phyloP scores from a whole-genome alignment of 2,329 filamentous ascomycete genomes.

The Colletotrichum scovillei region DNA sequence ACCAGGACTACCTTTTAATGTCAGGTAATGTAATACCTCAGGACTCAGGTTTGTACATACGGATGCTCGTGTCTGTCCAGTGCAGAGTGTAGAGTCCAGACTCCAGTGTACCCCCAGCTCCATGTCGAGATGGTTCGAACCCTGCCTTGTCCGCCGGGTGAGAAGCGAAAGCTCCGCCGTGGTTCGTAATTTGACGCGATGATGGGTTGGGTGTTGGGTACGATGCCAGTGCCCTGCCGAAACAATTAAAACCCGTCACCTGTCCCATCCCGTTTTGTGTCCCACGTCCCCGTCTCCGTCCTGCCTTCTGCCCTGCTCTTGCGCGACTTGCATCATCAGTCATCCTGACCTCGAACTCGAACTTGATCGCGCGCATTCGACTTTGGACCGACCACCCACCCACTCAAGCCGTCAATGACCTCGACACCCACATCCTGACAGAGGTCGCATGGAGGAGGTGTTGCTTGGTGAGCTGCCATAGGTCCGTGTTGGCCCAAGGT shows the following conservation, averaged over 20 bases:
- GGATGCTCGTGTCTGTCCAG: neutral
- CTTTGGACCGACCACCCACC: conserved; percentile 12
- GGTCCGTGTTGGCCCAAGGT: conserved; percentile 45
- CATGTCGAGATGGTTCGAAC: neutral
- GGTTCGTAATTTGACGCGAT: conserved; percentile 23
- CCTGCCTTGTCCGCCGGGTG: conserved; percentile 13
- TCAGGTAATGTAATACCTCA: too few species aligned
- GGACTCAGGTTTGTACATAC: neutral
- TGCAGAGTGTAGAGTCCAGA: neutral
- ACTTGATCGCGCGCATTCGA: neutral
- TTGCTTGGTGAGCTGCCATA: conserved; percentile 51
- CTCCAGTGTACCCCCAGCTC: neutral
- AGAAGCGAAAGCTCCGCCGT: conserved; percentile 26
- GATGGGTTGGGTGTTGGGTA: conserved; percentile 31
- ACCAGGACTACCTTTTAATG: neutral
- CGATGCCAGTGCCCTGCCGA: conserved; percentile 28
- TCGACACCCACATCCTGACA: conserved; percentile 28
- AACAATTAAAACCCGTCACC: conserved; percentile 36
- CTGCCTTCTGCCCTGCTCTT: conserved; percentile 19
- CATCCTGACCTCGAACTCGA: neutral
- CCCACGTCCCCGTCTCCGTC: conserved; percentile 8
- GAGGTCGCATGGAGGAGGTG: conserved; percentile 32
- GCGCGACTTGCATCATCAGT: conserved; percentile 9
- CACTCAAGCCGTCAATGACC: conserved; percentile 23
- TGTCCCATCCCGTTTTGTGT: conserved; percentile 22